Evolutionary conservation across 108 stramenopile genomes (phyloP), one percentile per base, ranked within the genome.

Genomic region (Cyclotella choctawhatcheeana): DNA sequence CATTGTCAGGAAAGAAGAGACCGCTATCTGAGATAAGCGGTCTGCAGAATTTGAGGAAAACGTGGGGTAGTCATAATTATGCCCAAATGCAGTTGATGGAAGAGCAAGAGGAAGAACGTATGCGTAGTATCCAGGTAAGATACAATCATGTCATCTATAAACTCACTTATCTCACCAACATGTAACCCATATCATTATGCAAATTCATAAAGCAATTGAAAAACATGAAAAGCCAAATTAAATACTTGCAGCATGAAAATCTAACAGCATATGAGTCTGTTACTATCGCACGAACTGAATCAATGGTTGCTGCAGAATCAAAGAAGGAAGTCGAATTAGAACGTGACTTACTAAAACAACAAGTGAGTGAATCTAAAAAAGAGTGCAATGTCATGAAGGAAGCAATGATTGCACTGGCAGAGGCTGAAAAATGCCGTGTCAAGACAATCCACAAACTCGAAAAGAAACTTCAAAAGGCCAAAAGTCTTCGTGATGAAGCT

Each of bases 381-480:
- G 60, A 61, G 40, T 7, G 37, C 13, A 3, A 2, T 20, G 24
- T 24, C 1, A 61, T 61, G 60, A 40, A 43, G 16, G 21, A 61
- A 22, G 60, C 35, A 61, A 61, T 44, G 43, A 1, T 61, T 14
- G 60, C 5, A 22, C 44, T 61, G 21, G 60, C 60, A 40, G 17
- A 61, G 35, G 18, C 60, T 22, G 60, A 61, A 40, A 24, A 61
- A 13, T 40, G 25, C 43, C 43, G 37, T 3, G 43, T 61, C 21
- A 30, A 61, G 22, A 24, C 35, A 10, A 44, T 61, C 25, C 5
- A 24, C 3, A 7, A 43, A 44, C 37, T 71, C 5, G 59, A 71
- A 58, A 18, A 40, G 3, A 60, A 71, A 50, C 56, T 71, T 59
- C 31, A 35, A 5, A 20, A 18, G n/a, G 51, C 59, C 20, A 55